phyloP scores from a whole-genome alignment of 2,329 filamentous ascomycete species.

The Tolypocladium ophioglossoides region DNA sequence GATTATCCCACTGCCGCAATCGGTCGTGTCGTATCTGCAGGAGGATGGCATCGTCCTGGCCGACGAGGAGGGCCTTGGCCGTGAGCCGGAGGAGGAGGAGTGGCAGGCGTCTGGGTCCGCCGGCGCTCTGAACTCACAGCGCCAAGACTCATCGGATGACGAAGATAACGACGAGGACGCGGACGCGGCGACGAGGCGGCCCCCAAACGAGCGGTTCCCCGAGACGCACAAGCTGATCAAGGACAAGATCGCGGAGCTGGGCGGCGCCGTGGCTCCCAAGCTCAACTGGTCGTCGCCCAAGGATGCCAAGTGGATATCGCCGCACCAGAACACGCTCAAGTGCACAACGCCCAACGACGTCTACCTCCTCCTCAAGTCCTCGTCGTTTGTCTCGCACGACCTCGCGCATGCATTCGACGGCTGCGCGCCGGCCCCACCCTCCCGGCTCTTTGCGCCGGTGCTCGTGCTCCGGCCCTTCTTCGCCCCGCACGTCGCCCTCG shows the following conservation, averaged over 20 bases:
- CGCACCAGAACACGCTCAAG: slow-evolving; percentile 77
- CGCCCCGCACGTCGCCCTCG: slow-evolving; percentile 77
- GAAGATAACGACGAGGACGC: slow-evolving; percentile 48
- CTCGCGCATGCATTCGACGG: slow-evolving; percentile 88
- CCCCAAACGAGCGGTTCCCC: slow-evolving; percentile 48
- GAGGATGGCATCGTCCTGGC: slow-evolving; percentile 89
- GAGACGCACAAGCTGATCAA: slow-evolving; percentile 71
- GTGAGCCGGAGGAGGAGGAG: slow-evolving; percentile 44
- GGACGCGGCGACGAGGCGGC: slow-evolving; percentile 24
- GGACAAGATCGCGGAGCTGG: slow-evolving; percentile 67
- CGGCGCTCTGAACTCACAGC: not conserved
- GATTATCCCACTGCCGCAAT: slow-evolving; percentile 63
- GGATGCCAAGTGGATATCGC: slow-evolving; percentile 87
- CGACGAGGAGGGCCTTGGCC: slow-evolving; percentile 35
- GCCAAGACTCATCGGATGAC: slow-evolving; percentile 25
- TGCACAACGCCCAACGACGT: slow-evolving; percentile 84
- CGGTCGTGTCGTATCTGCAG: slow-evolving; percentile 78
- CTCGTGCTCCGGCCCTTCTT: slow-evolving; percentile 84
- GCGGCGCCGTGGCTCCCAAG: slow-evolving; percentile 81
- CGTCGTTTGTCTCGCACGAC: slow-evolving; percentile 90
- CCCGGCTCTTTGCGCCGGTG: slow-evolving; percentile 54
- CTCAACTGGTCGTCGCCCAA: slow-evolving; percentile 97
- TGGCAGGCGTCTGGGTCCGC: slow-evolving; percentile 25
- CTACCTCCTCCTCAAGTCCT: slow-evolving; percentile 88
- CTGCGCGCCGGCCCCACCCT: slow-evolving; percentile 28